Evolutionary conservation across 2,329 filamentous ascomycete genomes (phyloP), one percentile per base, ranked within the genome.

Genomic region (Huntiella moniliformis): DNA sequence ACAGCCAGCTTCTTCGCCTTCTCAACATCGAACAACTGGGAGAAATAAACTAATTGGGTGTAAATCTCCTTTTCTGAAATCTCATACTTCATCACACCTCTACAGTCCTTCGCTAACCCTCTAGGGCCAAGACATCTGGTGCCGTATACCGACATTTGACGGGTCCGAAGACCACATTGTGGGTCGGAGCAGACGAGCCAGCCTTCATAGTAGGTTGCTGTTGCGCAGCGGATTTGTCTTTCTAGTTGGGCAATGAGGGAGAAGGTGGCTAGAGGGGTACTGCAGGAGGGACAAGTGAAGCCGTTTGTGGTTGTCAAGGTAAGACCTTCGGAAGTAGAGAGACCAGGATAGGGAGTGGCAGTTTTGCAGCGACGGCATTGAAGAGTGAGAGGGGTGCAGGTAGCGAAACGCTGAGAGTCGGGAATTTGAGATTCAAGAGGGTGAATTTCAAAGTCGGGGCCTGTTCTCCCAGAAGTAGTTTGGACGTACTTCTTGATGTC

Each of bases 361-460:
- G 73, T 65, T 56, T 82, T 83, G 70, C 91, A 98, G 50, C 70
- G 69, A 51, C 86, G 75, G 64, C 91, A 98, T 47, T 79, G 79
- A 40, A 98, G 71, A 8, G 69, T 69, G 4, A 98, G 69, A 11
- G 85, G 77, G 12, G 73, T 67, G 54, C 86, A 86, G 56, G 87
- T 77, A 54, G 79, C 76, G 63, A 95, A 98, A 48, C 91, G 84
- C 42, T 94, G 74, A 22, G 81, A 77, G 58, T 98, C 91, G 1
- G 88, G 84, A 51, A 96, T 85, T 58, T 95, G 91, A 4, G 83
- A 91, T 61, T 98, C 91, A 2, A 98, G 73, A 0, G 88, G 87
- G 57, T 87, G 82, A 52, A 98, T 84, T 56, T 88, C 82, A 17
- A 75, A 65, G 53, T 79, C 76, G 7, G 32, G 12, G 5, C 36